phyloP scores from a whole-genome alignment of 306 rosid genomes.

The Senna tora region DNA sequence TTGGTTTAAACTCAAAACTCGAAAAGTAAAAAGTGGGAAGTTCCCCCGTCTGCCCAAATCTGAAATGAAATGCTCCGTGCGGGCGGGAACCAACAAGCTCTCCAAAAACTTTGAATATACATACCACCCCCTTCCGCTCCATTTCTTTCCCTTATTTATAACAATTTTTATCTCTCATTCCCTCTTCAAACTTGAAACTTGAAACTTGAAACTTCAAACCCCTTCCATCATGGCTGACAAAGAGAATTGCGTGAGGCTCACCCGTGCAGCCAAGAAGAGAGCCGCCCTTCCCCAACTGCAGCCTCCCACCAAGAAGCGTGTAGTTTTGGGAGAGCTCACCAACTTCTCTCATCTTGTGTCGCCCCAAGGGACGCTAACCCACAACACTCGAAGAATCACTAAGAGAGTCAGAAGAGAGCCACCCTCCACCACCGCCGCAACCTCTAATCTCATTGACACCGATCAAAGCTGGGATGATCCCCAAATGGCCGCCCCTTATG shows the following conservation, averaged over 20 bases:
- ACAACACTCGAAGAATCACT: slow-evolving; percentile 13
- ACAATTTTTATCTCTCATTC: too few relatives aligned
- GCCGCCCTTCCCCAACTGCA: slow-evolving; percentile 48
- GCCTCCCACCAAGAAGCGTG: slow-evolving; percentile 57
- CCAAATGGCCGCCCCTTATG: slow-evolving; percentile 62
- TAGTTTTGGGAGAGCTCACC: slow-evolving; percentile 67
- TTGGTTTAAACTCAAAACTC: neutral
- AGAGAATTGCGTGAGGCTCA: slow-evolving; percentile 36
- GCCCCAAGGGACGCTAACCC: too few relatives aligned
- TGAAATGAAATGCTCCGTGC: neutral
- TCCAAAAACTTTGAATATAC: neutral
- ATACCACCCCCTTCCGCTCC: neutral
- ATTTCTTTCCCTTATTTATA: too few relatives aligned
- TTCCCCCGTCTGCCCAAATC: neutral
- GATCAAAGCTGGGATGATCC: slow-evolving; percentile 50
- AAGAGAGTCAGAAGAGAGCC: slow-evolving; percentile 16
- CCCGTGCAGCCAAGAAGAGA: slow-evolving; percentile 67
- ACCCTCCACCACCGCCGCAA: neutral
- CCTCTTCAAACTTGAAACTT: too few relatives aligned
- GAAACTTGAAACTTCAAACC: slow-evolving; percentile 17
- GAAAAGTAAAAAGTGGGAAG: neutral
- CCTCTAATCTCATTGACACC: neutral
- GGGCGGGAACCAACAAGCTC: slow-evolving; percentile 23
- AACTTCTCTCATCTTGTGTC: slow-evolving; percentile 38
- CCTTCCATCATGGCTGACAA: slow-evolving; percentile 25